Evolutionary conservation across 768 basidiomycete species (phyloP).

Genomic region (Leccinum pellstonianum): DNA sequence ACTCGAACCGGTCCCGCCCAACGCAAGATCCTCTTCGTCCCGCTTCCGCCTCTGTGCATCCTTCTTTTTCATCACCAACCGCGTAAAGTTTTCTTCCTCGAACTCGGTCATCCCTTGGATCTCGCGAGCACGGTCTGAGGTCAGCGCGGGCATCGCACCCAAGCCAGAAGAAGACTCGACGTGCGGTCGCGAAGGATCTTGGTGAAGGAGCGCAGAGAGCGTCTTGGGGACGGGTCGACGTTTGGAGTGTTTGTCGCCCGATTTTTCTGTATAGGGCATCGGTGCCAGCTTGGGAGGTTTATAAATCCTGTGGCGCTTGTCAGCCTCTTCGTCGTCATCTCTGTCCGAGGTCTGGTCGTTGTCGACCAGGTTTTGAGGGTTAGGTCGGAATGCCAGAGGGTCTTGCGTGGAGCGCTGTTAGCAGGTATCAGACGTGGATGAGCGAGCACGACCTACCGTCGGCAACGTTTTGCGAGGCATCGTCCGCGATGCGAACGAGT

Average conservation of each 20-base stretch:
- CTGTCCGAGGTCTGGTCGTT: constrained; percentile 36
- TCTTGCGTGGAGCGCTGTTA: constrained; percentile 46
- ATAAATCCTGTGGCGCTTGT: constrained; percentile 56
- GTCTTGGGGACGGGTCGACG: constrained; percentile 63
- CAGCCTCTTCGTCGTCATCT: constrained; percentile 16
- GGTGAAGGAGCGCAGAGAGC: constrained; percentile 50
- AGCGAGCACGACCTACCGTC: constrained; percentile 51
- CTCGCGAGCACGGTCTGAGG: constrained; percentile 69
- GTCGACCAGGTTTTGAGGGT: constrained; percentile 70
- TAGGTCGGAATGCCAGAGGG: constrained; percentile 89
- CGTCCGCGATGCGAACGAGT: constrained; percentile 74
- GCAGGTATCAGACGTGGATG: background rate
- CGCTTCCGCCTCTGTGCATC: constrained; percentile 66
- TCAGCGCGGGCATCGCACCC: constrained; percentile 55
- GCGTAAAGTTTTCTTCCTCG: constrained; percentile 93
- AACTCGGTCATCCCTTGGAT: constrained; percentile 80
- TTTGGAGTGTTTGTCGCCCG: constrained; percentile 43
- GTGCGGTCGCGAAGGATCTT: constrained; percentile 62
- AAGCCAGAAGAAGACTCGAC: constrained; percentile 72
- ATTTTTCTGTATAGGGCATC: constrained; percentile 73
- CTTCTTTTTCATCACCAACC: constrained; percentile 87
- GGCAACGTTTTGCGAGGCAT: constrained; percentile 43
- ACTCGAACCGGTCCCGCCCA: constrained; percentile 69
- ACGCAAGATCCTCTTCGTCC: constrained; percentile 86
- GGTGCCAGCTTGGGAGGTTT: constrained; percentile 88